Base-by-base conservation (phyloP, 495 filamentous ascomycete species). In the Tuber melanosporum region DNA sequence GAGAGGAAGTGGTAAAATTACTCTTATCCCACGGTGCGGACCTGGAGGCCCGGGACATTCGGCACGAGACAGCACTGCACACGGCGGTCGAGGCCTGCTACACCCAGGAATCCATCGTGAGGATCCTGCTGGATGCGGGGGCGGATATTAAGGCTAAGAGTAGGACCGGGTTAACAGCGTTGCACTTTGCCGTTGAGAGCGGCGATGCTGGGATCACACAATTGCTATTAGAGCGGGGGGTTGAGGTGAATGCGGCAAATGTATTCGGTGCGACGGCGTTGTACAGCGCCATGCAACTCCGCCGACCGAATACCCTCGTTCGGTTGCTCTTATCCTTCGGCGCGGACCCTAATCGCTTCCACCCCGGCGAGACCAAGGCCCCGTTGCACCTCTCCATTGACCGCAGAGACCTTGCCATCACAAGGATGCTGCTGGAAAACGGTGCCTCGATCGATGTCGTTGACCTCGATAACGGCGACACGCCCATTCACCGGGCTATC, bases 41-140 rank as follows among this genome's bases (percentile, higher is more conserved):
- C 49, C 2, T 82, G 19, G 72, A 80, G n/a, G 70, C 74, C 0
- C 57, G 46, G 36, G 20, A 43, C 36, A 39, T n/a, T 43, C 47
- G 70, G 41, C 81, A 79, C 1, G 49, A 71, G 3, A 85, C 84
- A 22, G 75, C 85, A 4, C 41, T 86, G 5, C 82, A 82, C 49
- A 12, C 75, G 3, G 81, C 83, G 12, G 81, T 77, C n/a, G 69
- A 73, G 42, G 57, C 57, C 7, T 66, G 57, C 57, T 66, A 66
- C 26, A 36, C 57, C 26, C 57, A 66, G 26, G 57, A 36, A 66
- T 66, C 57, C 26, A 66, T 66, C 57, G 57, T 66, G 26, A 32
- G 57, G 57, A 66, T 66, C 26, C 57, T 66, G 26, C 32, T 66
- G 26, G 57, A 66, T 36, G 57, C 57, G 26, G 57, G 57, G 57